phyloP scores from a whole-genome alignment of 2,329 filamentous ascomycete species.

The Diaporthe velutina region DNA sequence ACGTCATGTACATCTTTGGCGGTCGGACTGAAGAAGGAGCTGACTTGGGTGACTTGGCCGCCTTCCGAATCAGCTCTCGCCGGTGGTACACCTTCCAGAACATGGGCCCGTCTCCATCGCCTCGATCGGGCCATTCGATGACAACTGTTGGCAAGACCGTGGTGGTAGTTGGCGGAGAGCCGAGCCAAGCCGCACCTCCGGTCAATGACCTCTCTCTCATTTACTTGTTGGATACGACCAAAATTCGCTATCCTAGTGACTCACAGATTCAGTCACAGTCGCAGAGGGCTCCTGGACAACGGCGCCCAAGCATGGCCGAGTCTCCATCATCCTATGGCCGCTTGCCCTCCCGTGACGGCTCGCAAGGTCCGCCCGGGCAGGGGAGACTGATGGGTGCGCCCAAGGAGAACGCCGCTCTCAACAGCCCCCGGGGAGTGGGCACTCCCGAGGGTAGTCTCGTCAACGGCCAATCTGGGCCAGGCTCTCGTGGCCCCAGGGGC shows the following conservation, averaged over 20 bases:
- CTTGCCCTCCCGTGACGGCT: constrained; percentile 63
- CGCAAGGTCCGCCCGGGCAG: constrained; percentile 63
- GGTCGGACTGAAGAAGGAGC: constrained; percentile 93
- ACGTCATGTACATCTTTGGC: constrained; percentile 99
- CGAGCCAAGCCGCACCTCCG: constrained; percentile 86
- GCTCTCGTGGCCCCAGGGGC: constrained; percentile 56
- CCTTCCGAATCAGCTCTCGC: constrained; percentile 79
- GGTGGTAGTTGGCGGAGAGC: constrained; percentile 92
- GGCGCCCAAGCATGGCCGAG: constrained; percentile 51
- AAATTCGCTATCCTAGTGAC: constrained; percentile 96
- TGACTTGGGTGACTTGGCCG: constrained; percentile 93
- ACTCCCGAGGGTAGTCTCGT: constrained; percentile 54
- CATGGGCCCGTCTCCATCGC: constrained; percentile 96
- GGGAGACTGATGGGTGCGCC: constrained; percentile 60
- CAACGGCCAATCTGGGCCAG: constrained; percentile 46
- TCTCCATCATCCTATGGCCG: constrained; percentile 49
- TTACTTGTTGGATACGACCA: constrained; percentile 93
- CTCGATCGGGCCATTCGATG: constrained; percentile 97
- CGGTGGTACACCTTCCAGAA: constrained; percentile 99
- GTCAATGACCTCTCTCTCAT: constrained; percentile 88
- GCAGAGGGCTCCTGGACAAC: constrained; percentile 42
- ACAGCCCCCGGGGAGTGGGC: constrained; percentile 54
- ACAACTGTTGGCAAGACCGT: constrained; percentile 93
- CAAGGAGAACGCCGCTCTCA: constrained; percentile 51
- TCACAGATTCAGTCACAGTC: constrained; percentile 55